A percentile compares a stretch with the other conserved stretches of the same genome.
Conservation (phyloP, 1,284 basidiomycete species). For the Psilocybe mexicana region DNA sequence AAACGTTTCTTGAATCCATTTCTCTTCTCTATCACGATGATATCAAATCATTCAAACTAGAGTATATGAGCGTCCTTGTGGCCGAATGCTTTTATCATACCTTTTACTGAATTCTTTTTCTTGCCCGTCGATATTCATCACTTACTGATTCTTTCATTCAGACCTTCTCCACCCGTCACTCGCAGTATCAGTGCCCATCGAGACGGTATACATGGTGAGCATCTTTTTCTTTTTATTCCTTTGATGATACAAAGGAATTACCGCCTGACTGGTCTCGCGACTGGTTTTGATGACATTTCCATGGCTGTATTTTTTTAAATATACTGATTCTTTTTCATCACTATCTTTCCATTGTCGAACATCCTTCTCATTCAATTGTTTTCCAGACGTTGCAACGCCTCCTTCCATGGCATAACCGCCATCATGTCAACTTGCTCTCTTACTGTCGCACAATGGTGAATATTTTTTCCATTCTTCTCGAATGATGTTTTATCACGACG, state of each 20-base stretch:
- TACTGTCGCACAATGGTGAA: constrained; percentile 22
- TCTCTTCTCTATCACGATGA: constrained; percentile 47
- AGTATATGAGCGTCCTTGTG: constrained; percentile 72
- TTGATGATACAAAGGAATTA: constrained; percentile 74
- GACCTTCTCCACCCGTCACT: not conserved
- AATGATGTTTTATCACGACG: constrained; percentile 73
- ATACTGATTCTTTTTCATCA: constrained; percentile 40
- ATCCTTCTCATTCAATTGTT: not conserved
- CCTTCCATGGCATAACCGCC: not conserved
- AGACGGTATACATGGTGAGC: constrained; percentile 32
- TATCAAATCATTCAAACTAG: constrained; percentile 77
- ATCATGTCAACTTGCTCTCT: constrained; percentile 6
- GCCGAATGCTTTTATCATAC: constrained; percentile 63
- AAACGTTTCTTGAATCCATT: constrained; percentile 2
- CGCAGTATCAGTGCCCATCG: too few relatives aligned
- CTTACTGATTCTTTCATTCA: constrained; percentile 14
- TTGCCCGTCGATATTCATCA: not conserved
- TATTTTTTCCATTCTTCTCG: constrained; percentile 14
- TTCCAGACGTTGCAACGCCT: not conserved
- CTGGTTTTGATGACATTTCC: constrained; percentile 66
- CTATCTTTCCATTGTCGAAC: not conserved
- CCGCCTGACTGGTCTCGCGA: constrained; percentile 61
- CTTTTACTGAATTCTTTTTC: constrained; percentile 16
- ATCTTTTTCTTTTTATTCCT: constrained; percentile 14
- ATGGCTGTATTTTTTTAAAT: constrained; percentile 70